Conservation (phyloP, 768 basidiomycete genomes). For the Suillus variegatus region DNA sequence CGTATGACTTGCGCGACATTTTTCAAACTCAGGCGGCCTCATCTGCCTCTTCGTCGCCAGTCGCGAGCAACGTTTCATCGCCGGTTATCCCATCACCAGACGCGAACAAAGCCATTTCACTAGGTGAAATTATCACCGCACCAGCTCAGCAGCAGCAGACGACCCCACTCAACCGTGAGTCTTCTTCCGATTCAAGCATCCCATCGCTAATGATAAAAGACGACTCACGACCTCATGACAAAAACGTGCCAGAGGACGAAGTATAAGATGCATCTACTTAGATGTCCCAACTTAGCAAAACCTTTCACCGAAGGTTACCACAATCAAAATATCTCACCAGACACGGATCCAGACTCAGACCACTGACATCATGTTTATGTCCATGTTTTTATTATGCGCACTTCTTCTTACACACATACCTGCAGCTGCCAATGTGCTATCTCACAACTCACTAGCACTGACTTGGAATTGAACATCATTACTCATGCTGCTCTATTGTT, state of each 20-base stretch:
- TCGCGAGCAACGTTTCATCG: background rate
- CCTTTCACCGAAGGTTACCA: background rate
- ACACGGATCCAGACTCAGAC: background rate
- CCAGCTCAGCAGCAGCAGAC: background rate
- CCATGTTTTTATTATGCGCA: background rate
- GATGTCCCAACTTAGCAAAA: background rate
- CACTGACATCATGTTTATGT: background rate
- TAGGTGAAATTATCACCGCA: background rate
- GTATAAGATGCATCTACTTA: background rate
- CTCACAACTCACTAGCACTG: background rate
- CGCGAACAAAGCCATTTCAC: background rate
- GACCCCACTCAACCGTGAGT: background rate
- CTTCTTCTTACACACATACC: background rate
- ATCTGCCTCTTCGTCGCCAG: background rate
- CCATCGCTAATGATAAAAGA: background rate
- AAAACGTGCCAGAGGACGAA: background rate
- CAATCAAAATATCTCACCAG: background rate
- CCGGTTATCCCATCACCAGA: background rate
- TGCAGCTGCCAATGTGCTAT: background rate
- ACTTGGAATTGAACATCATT: background rate
- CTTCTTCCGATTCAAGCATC: background rate
- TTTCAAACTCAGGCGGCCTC: constrained; percentile 17
- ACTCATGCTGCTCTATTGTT: background rate
- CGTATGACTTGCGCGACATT: constrained; percentile 33
- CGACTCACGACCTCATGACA: background rate